Evolutionary conservation across 176 grass and related monocot genomes (phyloP).

Genomic region (Ampelocalamus luodianensis): DNA sequence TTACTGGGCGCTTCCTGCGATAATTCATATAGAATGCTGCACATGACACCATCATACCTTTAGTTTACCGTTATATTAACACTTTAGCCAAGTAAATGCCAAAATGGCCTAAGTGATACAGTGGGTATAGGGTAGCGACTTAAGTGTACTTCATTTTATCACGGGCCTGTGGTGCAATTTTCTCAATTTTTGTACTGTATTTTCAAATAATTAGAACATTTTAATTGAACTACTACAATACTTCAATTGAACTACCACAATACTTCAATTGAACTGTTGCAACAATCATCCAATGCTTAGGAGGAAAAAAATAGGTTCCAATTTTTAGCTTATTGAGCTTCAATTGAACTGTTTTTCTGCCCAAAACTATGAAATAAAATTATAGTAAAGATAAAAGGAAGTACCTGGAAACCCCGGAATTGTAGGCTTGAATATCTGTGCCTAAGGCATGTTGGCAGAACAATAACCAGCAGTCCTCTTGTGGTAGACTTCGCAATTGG

Average conservation of each 20-base stretch:
- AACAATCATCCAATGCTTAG: not conserved
- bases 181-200: no score
- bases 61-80: no score
- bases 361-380: not conserved
- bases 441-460: constrained; percentile 1
- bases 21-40: no score
- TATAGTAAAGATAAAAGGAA: not conserved
- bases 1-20: no score
- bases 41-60: no score
- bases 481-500: constrained; percentile 15
- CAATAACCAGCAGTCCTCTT: constrained; percentile 46
- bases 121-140: no score
- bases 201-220: not conserved
- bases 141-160: no score
- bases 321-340: not conserved
- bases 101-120: no score
- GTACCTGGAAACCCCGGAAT: not conserved
- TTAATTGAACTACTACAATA: not conserved
- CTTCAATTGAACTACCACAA: not conserved
- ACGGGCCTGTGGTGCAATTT: no score
- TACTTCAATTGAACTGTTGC: not conserved
- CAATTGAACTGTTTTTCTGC: no score
- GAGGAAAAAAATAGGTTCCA: not conserved
- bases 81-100: no score
- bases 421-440: not conserved